phyloP scores from a whole-genome alignment of 2,329 filamentous ascomycete genomes.

The Aureobasidium sp. region DNA sequence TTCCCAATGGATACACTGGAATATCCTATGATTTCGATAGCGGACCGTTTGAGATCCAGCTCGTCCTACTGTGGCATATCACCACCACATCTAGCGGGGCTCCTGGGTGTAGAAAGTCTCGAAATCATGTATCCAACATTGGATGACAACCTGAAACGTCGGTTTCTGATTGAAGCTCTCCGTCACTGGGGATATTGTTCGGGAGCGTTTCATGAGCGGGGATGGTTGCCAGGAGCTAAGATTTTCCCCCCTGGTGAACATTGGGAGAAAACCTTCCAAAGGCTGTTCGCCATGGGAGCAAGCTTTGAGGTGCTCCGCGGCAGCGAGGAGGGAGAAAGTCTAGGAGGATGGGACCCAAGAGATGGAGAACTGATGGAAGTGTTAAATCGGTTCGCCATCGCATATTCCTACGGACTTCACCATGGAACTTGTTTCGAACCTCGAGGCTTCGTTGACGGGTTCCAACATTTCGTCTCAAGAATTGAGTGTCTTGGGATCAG shows the following conservation, averaged over 20 bases:
- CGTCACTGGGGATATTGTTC: background rate
- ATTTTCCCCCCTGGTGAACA: too few relatives aligned
- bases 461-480: background rate
- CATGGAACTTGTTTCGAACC: background rate
- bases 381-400: background rate
- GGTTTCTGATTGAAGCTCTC: background rate
- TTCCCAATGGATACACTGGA: background rate
- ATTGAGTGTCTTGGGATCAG: background rate
- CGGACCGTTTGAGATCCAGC: background rate
- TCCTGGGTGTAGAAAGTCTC: background rate
- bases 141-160: background rate
- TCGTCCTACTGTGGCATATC: accelerated
- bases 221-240: background rate
- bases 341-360: too few relatives aligned
- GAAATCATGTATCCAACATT: background rate
- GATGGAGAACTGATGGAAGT: background rate
- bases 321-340: background rate
- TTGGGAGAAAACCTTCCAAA: background rate
- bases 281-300: background rate
- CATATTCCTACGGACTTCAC: background rate
- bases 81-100: background rate
- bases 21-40: background rate
- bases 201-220: too few relatives aligned
- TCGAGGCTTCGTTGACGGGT: background rate
- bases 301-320: background rate